These are phyloP conservation scores for Entomortierella beljakovae DNA, from an alignment of 192 early-diverging fungal species.

Conservation along the genomic window DNA sequence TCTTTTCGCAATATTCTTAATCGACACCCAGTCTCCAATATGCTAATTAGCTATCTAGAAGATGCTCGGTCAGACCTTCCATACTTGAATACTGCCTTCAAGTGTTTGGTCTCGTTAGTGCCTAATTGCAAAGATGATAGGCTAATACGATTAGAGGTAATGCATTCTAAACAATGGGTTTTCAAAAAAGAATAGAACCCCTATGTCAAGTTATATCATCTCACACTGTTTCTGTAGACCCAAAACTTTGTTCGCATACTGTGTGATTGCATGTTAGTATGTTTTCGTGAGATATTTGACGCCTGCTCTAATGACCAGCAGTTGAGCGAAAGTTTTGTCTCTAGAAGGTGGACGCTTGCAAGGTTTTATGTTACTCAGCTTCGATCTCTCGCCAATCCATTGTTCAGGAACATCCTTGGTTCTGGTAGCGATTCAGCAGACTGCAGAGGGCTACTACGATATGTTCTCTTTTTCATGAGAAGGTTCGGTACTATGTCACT, in stretches of 20 bases:
- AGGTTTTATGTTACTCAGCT: constrained; percentile 25
- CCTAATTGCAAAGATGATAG: constrained; percentile 24
- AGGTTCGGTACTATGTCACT: constrained; percentile 15
- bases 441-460: constrained; percentile 16
- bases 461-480: constrained; percentile 33
- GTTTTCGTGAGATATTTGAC: constrained; percentile 6
- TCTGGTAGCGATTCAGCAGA: neutral
- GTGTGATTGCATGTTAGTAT: constrained; percentile 16
- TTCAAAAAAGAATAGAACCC: neutral
- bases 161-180: neutral
- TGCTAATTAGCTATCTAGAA: constrained; percentile 24
- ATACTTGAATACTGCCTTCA: constrained; percentile 21
- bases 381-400: neutral
- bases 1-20: neutral
- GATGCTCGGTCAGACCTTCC: constrained; percentile 23
- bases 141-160: constrained; percentile 20
- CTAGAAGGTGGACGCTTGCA: constrained; percentile 13
- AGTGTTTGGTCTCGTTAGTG: constrained; percentile 6
- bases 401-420: constrained; percentile 25
- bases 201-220: neutral
- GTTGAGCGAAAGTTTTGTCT: constrained; percentile 5
- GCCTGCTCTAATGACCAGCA: neutral
- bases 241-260: neutral
- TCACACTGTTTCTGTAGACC: neutral
- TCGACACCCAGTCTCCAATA: constrained; percentile 29